Evolutionary conservation across 1,284 basidiomycete genomes (phyloP).

Genomic region (Trametes hirsuta): DNA sequence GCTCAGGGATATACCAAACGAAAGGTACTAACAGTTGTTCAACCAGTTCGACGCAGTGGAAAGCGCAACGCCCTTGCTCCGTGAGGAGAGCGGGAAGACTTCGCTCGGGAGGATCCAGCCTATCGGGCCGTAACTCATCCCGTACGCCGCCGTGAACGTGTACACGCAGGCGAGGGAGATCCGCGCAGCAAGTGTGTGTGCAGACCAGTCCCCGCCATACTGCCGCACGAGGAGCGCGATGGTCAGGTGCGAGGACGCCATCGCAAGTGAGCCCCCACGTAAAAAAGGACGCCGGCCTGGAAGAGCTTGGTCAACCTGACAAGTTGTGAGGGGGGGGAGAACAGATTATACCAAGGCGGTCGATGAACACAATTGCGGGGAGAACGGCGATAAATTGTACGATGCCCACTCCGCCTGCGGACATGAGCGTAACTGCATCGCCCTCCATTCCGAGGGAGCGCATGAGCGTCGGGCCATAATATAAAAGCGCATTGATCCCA

Average conservation of each 20-base stretch:
- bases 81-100: conserved; percentile 86
- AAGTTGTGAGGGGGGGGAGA: not conserved
- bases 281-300: conserved; percentile 67
- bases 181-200: conserved; percentile 63
- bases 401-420: conserved; percentile 80
- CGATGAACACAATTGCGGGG: conserved; percentile 74
- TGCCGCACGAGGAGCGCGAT: conserved; percentile 68
- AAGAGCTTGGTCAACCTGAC: not conserved
- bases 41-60: conserved; percentile 87
- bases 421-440: conserved; percentile 58
- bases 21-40: conserved; percentile 65
- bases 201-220: conserved; percentile 58
- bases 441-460: conserved; percentile 61
- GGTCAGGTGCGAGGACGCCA: conserved; percentile 73
- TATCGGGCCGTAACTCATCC: conserved; percentile 82
- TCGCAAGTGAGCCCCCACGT: conserved; percentile 68
- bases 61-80: conserved; percentile 82
- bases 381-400: conserved; percentile 77
- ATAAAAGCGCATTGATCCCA: conserved; percentile 80
- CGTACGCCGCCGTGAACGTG: conserved; percentile 82
- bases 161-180: conserved; percentile 73
- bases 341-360: conserved; percentile 62
- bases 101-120: conserved; percentile 85
- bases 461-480: conserved; percentile 79
- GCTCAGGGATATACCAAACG: not conserved